These are phyloP conservation scores for Penicillium fuscoglaucum DNA, from an alignment of 2,329 filamentous ascomycete species.

Conservation along the genomic window DNA sequence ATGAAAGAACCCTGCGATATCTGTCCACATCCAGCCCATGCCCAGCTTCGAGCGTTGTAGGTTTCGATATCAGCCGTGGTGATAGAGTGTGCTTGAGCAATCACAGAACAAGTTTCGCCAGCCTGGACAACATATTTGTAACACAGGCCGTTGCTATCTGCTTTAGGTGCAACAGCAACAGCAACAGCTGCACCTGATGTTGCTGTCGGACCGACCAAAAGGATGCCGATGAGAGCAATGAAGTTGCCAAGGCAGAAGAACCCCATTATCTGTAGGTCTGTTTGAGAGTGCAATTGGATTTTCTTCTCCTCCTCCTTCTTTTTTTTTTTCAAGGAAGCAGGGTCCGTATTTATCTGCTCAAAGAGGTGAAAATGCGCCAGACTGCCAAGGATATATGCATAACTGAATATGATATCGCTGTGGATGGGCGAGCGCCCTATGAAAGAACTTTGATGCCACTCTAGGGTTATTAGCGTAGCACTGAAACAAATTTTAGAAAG, in stretches of 20 bases:
- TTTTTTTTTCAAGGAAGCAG: background rate
- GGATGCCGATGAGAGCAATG: background rate
- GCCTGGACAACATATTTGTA: constrained; percentile 35
- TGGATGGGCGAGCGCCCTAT: background rate
- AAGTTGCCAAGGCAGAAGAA: background rate
- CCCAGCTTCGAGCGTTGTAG: constrained; percentile 48
- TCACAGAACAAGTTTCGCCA: constrained; percentile 38
- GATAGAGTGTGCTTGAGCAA: constrained; percentile 40
- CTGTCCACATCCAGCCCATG: constrained; percentile 43
- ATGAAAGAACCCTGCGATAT: constrained; percentile 37
- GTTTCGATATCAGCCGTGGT: constrained; percentile 42
- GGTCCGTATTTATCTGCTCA: background rate
- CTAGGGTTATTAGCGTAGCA: background rate
- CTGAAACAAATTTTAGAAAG: background rate
- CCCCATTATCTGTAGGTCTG: background rate
- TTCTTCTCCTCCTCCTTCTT: background rate
- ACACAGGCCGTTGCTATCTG: constrained; percentile 30
- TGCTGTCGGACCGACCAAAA: background rate
- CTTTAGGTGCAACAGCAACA: background rate
- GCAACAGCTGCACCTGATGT: background rate
- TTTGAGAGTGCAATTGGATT: background rate
- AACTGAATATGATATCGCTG: background rate
- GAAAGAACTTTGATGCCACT: background rate
- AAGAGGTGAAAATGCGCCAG: background rate
- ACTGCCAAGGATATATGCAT: background rate